These are phyloP conservation scores for Fraxinus excelsior DNA, from an alignment of 257 asterid genomes.

Conservation along the genomic window DNA sequence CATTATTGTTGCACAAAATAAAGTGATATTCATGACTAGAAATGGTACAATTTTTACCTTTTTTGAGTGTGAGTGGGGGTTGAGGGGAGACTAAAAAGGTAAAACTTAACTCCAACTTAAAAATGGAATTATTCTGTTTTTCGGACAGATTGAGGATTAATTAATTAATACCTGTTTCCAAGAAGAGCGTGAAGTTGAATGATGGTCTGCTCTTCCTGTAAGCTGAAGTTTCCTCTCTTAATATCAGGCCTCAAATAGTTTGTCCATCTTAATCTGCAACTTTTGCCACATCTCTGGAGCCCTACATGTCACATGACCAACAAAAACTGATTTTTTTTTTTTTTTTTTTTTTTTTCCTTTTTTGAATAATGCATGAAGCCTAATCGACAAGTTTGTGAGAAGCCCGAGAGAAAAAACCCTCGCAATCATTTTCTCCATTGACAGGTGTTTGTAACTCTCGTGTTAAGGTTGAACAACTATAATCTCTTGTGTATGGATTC, in stretches of 20 bases:
- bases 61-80: neutral
- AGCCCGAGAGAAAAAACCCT: too few species aligned
- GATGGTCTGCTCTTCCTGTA: neutral
- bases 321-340: neutral
- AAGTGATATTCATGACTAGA: neutral
- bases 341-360: too few species aligned
- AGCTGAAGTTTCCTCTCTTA: conserved; percentile 2
- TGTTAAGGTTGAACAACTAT: too few species aligned
- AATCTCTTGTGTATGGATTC: too few species aligned
- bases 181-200: neutral
- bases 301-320: neutral
- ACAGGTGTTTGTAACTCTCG: too few species aligned
- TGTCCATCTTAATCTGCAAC: neutral
- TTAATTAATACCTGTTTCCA: neutral
- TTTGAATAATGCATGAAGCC: too few species aligned
- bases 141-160: neutral
- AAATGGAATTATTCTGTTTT: too few species aligned
- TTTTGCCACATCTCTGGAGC: neutral
- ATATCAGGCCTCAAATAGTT: neutral
- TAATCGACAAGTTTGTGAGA: too few species aligned
- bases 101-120: too few species aligned
- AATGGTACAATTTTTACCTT: too few species aligned
- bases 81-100: too few species aligned
- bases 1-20: neutral
- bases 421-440: too few species aligned